Evolutionary conservation across 257 asterid genomes (phyloP), one percentile per base, ranked within the genome.

Genomic region (Lycium barbarum): DNA sequence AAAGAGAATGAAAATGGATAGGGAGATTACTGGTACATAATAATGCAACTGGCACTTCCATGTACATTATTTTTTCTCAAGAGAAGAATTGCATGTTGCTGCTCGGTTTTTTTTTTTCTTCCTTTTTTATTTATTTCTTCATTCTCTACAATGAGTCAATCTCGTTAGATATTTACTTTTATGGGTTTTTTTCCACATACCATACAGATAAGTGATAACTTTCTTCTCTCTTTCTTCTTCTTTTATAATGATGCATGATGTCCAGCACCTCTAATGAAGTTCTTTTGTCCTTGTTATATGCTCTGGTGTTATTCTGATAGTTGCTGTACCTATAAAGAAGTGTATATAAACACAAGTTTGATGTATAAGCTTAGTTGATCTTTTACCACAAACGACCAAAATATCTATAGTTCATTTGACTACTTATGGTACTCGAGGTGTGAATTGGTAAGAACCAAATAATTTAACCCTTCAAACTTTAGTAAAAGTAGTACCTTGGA

Each of bases 1-100:
- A 5, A 93, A 91, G 90, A 90, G 94, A 85, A 78, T 90, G 90
- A 91, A 91, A 87, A 86, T 88, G 87, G 92, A 90, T 85, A 88
- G 93, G 83, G 92, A 82, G 86, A 91, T 90, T 68, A 86, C 90
- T 38, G 93, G 93, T 71, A 84, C 86, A 82, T 92, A 81, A 79
- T 67, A 14, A 15, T 78, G 83, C 80, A 67, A 86, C 85, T 84
- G 59, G 84, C 81, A 68, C 81, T 82, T 84, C 82, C 81, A 18
- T 83, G 86, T 88, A 85, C 81, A 89, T 85, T 63, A 51, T 61
- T 61, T 38, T 84, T 58, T 70, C 14, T 65, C 66, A 53, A 53
- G 45, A 49, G 81, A 57, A 70, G 86, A 79, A 67, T 80, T 84
- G 87, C 71, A 59, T 66, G 70, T 81, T 55, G 36, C 74, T 13